Evolutionary conservation across 768 basidiomycete species (phyloP), one percentile per base, ranked within the genome.

Genomic region (Artomyces pyxidatus): DNA sequence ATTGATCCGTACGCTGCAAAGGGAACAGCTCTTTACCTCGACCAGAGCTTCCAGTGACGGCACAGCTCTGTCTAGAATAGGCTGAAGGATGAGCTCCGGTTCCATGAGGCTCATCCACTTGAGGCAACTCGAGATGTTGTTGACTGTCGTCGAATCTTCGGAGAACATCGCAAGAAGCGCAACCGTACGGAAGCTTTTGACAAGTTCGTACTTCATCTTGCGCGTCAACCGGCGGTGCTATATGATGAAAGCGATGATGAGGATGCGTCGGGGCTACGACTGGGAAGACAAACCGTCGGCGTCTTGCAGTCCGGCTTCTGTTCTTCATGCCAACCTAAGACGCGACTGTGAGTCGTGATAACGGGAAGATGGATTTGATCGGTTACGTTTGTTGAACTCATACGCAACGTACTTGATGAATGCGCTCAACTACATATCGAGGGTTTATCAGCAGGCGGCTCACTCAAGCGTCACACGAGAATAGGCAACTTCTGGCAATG

Each of bases 101-200:
- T 93, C 90, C 75, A 90, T 81, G 38, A 83, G 65, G 48, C 80
- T 78, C 81, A 92, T 81, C 16, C 83, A 86, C 65, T 89, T 89
- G 54, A 94, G 67, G 50, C 85, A 83, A 37, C 80, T 80, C 61
- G 88, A 83, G 37, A 90, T 83, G 55, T 90, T 87, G 14, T 73
- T 65, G 25, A 86, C 83, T 1, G 88, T 86, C 9, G 75, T 72
- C 42, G 75, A 71, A 60, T 91, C 88, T 61, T 86, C 85, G 8
- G 86, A 89, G 69, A 94, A 95, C 79, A 93, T 91, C 3, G 88
- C 83, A n/a, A 93, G 73, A 25, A 95, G 70, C 0, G 83, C 80
- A 12, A 93, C 85, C 0, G 90, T 92, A 50, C 88, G 70, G 30
- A 93, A 69, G 21, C 80, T 83, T 55, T 87, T 83, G 17, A 92